Evolutionary conservation across 163 green algal genomes (phyloP), one percentile per base, ranked within the genome.

Genomic region (Scenedesmus sp.): DNA sequence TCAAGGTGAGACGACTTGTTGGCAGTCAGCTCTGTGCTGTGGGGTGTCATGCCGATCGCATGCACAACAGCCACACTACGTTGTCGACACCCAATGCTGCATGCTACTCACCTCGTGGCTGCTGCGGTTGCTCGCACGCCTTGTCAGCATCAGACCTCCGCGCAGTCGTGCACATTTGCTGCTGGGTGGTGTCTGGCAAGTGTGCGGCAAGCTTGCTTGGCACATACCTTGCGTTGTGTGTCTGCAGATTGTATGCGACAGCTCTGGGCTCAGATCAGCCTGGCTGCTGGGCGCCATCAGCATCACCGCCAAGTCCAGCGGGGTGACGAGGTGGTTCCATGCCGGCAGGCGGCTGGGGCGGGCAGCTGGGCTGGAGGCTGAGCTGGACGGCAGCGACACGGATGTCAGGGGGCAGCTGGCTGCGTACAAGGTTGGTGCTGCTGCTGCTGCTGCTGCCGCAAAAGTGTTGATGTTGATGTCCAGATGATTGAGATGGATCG

Each of bases 351-450:
- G 43, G 81, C 33, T 92, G 13, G 70, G 56, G 13, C 13, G 12
- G 3, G 46, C 43, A 42, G 35, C 20, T n/a, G 81, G 88, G 44
- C 46, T 49, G 22, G 37, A 61, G 26, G 42, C 70, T 35, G 33
- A 40, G 70, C 33, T 92, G 33, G 44, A 81, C 12, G 88, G 37
- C 15, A 51, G 26, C 30, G 20, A 30, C 2, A 30, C 7, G 37
- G 88, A 88, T 44, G 26, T 72, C 40, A 73, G 53, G 65, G 33
- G 24, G 22, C 43, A 72, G 42, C 40, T 87, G 15, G 59, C 83
- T 7, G 51, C n/a, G 16, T 91, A 91, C 73, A 81, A 91, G 87
- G 87, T 91, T 18, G 49, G 35, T 51, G 73, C 13, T 82, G 35
- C 16, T 44, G 18, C 35, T 82, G 59, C 22, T n/a, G 20, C 20